phyloP scores from a whole-genome alignment of 2,329 filamentous ascomycete genomes.

The Elsinoe perseae region DNA sequence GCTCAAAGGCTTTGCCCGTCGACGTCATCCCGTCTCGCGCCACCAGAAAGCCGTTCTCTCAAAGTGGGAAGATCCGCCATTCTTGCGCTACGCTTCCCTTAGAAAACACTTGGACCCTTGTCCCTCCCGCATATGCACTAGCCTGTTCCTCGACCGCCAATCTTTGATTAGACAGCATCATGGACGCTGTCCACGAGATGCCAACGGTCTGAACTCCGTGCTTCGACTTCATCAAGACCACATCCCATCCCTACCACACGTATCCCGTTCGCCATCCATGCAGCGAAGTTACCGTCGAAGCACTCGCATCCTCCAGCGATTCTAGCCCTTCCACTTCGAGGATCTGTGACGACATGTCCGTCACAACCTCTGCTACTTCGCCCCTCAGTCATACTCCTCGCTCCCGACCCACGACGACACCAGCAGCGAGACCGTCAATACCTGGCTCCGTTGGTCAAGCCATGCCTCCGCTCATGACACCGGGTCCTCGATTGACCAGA shows the following conservation, averaged over 20 bases:
- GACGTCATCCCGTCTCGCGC: slow-evolving; percentile 2
- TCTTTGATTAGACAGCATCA: slow-evolving; percentile 16
- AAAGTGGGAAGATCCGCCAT: not conserved
- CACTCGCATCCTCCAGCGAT: not conserved
- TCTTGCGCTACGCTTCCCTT: not conserved
- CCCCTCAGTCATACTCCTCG: slow-evolving; percentile 2
- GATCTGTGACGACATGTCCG: slow-evolving; percentile 15
- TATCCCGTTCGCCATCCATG: not conserved
- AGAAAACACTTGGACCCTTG: slow-evolving; percentile 7
- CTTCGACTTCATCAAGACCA: not conserved
- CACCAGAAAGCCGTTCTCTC: not conserved
- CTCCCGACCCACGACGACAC: slow-evolving; percentile 13
- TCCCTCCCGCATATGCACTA: slow-evolving; percentile 1
- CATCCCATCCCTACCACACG: not conserved
- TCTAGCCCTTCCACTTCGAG: not conserved
- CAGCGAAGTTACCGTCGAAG: not conserved
- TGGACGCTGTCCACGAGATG: not conserved
- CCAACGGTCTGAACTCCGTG: slow-evolving; percentile 2
- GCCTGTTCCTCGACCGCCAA: slow-evolving; percentile 15
- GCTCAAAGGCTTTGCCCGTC: not conserved
- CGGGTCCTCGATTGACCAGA: slow-evolving; percentile 19
- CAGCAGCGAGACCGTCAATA: slow-evolving; percentile 15
- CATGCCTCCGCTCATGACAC: slow-evolving; percentile 27
- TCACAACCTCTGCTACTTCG: slow-evolving; percentile 14
- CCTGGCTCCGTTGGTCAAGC: slow-evolving; percentile 21